Conservation (phyloP, 495 filamentous ascomycete genomes). For the Penicillium mononematosum region DNA sequence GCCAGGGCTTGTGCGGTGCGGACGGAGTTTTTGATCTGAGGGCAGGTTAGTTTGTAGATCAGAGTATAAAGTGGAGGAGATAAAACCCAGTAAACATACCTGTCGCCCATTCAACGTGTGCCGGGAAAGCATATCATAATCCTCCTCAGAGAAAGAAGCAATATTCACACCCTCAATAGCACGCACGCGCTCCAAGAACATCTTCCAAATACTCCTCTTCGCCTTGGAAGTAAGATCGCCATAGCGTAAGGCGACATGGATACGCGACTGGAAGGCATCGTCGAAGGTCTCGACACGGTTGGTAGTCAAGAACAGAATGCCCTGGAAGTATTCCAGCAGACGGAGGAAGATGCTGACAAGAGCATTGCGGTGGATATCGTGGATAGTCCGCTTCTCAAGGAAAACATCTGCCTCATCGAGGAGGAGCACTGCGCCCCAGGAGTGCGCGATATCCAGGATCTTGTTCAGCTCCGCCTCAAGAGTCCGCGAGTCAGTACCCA, state of each 20-base stretch:
- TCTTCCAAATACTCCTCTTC: conserved; percentile 81
- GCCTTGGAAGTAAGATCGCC: conserved; percentile 72
- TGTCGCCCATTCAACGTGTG: conserved; percentile 86
- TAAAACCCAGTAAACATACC: conserved; percentile 38
- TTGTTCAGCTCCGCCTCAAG: conserved; percentile 79
- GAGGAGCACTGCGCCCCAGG: conserved; percentile 79
- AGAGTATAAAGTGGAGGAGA: not conserved
- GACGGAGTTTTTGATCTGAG: conserved; percentile 86
- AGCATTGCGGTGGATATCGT: conserved; percentile 73
- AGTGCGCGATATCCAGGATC: conserved; percentile 83
- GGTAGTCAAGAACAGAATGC: conserved; percentile 77
- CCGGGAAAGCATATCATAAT: conserved; percentile 64
- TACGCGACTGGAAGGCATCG: conserved; percentile 64
- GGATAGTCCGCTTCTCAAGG: conserved; percentile 67
- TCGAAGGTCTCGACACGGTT: conserved; percentile 76
- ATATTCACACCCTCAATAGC: conserved; percentile 60
- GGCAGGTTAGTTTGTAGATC: conserved; percentile 3
- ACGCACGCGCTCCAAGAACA: conserved; percentile 72
- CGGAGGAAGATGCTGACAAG: conserved; percentile 75
- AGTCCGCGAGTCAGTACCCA: conserved; percentile 75
- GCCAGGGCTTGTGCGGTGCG: conserved; percentile 84
- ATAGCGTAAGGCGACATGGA: conserved; percentile 77
- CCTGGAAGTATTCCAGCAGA: conserved; percentile 74
- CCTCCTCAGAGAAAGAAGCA: conserved; percentile 63
- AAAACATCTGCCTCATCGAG: conserved; percentile 81